phyloP scores from a whole-genome alignment of 2,329 filamentous ascomycete species.

The Fusarium xyrophilum region DNA sequence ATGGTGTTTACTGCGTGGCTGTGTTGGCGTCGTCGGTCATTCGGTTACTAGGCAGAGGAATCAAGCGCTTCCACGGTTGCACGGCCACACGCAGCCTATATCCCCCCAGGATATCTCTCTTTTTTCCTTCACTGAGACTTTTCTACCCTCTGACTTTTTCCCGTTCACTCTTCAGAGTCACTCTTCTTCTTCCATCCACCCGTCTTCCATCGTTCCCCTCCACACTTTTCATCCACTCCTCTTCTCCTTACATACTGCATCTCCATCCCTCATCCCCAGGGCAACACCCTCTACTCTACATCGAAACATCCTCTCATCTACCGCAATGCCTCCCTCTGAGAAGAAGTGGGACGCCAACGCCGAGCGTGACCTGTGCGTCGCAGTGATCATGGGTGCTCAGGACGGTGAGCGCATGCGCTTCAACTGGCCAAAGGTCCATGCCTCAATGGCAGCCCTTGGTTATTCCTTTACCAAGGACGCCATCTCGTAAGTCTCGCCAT shows the following conservation, averaged over 20 bases:
- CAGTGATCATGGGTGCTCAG: constrained; percentile 43
- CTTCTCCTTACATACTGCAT: neutral
- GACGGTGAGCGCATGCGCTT: constrained; percentile 38
- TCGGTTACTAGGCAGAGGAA: neutral
- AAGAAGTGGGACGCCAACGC: constrained; percentile 49
- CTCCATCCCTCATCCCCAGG: neutral
- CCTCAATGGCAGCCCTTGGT: constrained; percentile 45
- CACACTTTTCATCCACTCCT: neutral
- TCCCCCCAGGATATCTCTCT: neutral
- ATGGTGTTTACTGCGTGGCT: neutral
- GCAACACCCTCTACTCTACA: neutral
- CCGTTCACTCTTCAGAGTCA: neutral
- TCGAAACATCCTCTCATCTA: neutral
- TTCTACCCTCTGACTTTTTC: neutral
- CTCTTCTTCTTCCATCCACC: neutral
- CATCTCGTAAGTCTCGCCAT: constrained; percentile 44
- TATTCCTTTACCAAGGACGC: constrained; percentile 50
- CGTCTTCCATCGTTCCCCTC: neutral
- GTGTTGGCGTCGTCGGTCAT: neutral
- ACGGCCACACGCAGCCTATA: neutral
- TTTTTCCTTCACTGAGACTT: neutral
- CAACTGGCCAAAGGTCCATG: constrained; percentile 47
- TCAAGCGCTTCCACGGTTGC: neutral
- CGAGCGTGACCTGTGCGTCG: constrained; percentile 51
- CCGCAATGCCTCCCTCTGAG: constrained; percentile 39